These are phyloP conservation scores for Ophiostoma pallidulum DNA, from an alignment of 2,329 filamentous ascomycete genomes.

Conservation along the genomic window DNA sequence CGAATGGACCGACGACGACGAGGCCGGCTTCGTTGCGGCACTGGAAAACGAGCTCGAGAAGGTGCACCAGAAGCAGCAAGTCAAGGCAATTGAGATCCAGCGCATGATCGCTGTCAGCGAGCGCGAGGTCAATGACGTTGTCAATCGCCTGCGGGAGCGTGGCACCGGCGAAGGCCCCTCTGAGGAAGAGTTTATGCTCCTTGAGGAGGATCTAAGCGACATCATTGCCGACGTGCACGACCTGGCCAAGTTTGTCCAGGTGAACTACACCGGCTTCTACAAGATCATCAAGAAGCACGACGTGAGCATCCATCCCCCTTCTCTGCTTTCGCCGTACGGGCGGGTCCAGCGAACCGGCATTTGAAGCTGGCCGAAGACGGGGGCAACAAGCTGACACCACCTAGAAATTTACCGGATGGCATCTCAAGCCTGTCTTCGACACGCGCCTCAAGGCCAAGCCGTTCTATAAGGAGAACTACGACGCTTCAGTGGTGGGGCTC, in stretches of 20 bases:
- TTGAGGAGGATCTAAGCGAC: slow-evolving; percentile 92
- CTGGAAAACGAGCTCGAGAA: slow-evolving; percentile 93
- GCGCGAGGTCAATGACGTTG: slow-evolving; percentile 80
- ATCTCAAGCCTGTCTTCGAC: slow-evolving; percentile 91
- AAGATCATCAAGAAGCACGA: slow-evolving; percentile 99
- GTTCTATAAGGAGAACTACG: slow-evolving; percentile 98
- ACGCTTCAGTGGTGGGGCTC: slow-evolving; percentile 87
- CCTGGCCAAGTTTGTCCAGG: slow-evolving; percentile 91
- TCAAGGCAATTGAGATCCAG: slow-evolving; percentile 94
- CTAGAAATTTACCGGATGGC: slow-evolving; percentile 89
- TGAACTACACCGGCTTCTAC: slow-evolving; percentile 98
- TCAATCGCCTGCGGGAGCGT: slow-evolving; percentile 60
- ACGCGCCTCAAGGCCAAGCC: slow-evolving; percentile 89
- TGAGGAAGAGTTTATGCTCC: slow-evolving; percentile 87
- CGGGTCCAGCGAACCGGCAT: not conserved
- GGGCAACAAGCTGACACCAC: not conserved
- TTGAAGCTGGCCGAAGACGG: too few species aligned
- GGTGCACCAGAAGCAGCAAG: slow-evolving; percentile 93
- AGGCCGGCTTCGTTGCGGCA: slow-evolving; percentile 75
- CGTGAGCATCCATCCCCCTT: slow-evolving; percentile 52
- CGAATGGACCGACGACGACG: slow-evolving; percentile 85
- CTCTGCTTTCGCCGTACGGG: not conserved
- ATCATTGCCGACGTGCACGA: slow-evolving; percentile 98
- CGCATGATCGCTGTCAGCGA: slow-evolving; percentile 81
- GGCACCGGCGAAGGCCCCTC: slow-evolving; percentile 51